A percentile compares a stretch with the other conserved stretches of the same genome.
phyloP scores from a whole-genome alignment of 2,329 filamentous ascomycete genomes.

The Trichoderma koningiopsis region DNA sequence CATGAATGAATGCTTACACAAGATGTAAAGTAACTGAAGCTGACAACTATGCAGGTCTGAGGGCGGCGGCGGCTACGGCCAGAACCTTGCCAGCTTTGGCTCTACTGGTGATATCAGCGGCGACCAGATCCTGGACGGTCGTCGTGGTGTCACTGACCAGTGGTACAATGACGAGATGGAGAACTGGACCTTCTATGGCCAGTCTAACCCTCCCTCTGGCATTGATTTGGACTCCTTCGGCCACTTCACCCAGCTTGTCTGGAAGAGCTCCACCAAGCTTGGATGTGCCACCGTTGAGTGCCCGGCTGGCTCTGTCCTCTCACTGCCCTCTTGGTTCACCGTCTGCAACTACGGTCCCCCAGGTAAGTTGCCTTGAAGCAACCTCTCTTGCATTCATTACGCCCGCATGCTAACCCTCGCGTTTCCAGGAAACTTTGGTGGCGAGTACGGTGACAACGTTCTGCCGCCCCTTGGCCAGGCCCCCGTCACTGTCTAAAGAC shows the following conservation, averaged over 20 bases:
- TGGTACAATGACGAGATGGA: slow-evolving; percentile 86
- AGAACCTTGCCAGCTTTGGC: slow-evolving; percentile 80
- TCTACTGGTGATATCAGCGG: slow-evolving; percentile 42
- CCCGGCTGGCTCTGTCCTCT: slow-evolving; percentile 49
- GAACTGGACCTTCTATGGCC: slow-evolving; percentile 62
- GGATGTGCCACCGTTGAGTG: slow-evolving; percentile 72
- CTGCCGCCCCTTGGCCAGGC: slow-evolving; percentile 40
- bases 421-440: slow-evolving; percentile 53
- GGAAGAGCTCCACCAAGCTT: slow-evolving; percentile 43
- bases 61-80: slow-evolving; percentile 70
- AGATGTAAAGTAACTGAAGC: no score
- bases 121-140: slow-evolving; percentile 56
- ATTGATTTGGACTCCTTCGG: slow-evolving; percentile 67
- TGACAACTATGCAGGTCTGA: slow-evolving; percentile 49
- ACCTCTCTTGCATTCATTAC: neutral
- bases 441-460: slow-evolving; percentile 54
- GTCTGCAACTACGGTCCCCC: slow-evolving; percentile 84
- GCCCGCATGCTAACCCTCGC: neutral
- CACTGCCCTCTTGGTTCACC: slow-evolving; percentile 67
- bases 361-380: slow-evolving; percentile 55
- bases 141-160: slow-evolving; percentile 71
- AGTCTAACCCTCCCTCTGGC: slow-evolving; percentile 59
- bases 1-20: neutral
- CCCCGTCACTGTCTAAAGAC: slow-evolving; percentile 35
- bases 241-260: slow-evolving; percentile 49